Percentiles rank a stretch among this genome's conserved stretches.
phyloP scores from a whole-genome alignment of 1,284 basidiomycete genomes.

The Schizophyllum amplum region DNA sequence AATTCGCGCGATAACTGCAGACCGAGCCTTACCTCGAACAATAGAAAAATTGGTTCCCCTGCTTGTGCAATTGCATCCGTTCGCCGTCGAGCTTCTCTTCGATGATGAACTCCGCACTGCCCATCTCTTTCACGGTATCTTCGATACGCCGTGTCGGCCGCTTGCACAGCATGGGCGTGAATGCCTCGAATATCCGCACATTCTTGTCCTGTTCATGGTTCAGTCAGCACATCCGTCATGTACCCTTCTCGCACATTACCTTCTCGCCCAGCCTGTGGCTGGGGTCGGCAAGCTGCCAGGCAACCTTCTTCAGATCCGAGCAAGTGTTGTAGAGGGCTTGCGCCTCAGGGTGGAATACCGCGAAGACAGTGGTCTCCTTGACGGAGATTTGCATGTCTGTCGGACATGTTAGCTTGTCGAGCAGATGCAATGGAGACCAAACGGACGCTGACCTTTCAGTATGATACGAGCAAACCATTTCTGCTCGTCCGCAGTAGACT shows the following conservation, averaged over 20 bases:
- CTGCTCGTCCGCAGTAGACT: conserved; percentile 76
- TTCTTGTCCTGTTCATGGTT: conserved; percentile 56
- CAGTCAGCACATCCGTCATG: not conserved
- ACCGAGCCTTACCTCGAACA: conserved; percentile 62
- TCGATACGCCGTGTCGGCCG: conserved; percentile 74
- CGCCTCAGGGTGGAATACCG: conserved; percentile 86
- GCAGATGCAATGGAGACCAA: not conserved
- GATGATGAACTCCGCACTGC: conserved; percentile 67
- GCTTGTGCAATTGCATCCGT: conserved; percentile 88
- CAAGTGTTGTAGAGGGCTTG: conserved; percentile 89
- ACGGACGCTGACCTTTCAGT: conserved; percentile 62
- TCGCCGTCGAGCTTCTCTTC: conserved; percentile 97
- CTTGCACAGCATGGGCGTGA: conserved; percentile 90
- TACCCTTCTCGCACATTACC: too few species aligned
- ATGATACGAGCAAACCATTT: conserved; percentile 91
- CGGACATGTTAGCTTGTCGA: not conserved
- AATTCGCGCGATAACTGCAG: conserved; percentile 1
- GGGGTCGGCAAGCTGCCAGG: conserved; percentile 72
- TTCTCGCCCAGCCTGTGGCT: conserved; percentile 52
- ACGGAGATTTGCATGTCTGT: conserved; percentile 73
- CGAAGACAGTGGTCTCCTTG: conserved; percentile 83
- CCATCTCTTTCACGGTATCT: conserved; percentile 79
- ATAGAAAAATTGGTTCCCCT: conserved; percentile 83
- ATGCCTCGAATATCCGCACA: conserved; percentile 74
- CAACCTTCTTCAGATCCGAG: conserved; percentile 88